Percentiles rank a stretch among this genome's conserved stretches.
phyloP scores from a whole-genome alignment of 768 basidiomycete species.

The Mycena maculata region DNA sequence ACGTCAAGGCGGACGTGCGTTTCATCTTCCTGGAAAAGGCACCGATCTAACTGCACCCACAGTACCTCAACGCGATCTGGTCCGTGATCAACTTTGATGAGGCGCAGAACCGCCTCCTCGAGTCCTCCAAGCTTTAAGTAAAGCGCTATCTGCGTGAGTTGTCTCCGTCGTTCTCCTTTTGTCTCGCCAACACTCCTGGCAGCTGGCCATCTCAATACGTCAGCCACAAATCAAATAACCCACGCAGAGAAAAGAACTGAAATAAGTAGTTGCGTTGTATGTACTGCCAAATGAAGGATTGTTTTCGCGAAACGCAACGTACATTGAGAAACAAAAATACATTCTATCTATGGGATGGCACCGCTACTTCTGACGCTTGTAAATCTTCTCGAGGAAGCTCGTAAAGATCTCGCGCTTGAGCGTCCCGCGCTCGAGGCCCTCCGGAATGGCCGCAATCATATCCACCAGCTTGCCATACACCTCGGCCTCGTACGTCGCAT shows the following conservation, averaged over 20 bases:
- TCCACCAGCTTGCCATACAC: constrained; percentile 73
- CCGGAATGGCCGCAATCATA: constrained; percentile 81
- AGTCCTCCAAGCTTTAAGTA: constrained; percentile 44
- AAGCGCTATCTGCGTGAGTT: too few species aligned
- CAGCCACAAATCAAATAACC: too few species aligned
- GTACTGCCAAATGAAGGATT: too few species aligned
- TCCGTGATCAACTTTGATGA: constrained; percentile 91
- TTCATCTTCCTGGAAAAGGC: constrained; percentile 9
- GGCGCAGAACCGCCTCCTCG: constrained; percentile 68
- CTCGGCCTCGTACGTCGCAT: constrained; percentile 82
- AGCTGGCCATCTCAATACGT: too few species aligned
- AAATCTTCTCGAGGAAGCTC: constrained; percentile 90
- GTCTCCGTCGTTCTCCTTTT: too few species aligned
- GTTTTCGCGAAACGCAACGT: too few species aligned
- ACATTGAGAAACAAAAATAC: too few species aligned
- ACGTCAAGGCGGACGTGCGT: constrained; percentile 91
- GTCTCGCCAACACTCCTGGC: too few species aligned
- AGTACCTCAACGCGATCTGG: constrained; percentile 94
- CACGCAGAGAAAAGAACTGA: too few species aligned
- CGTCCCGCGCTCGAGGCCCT: constrained; percentile 56
- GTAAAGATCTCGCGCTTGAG: constrained; percentile 80
- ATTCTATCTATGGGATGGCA: not conserved
- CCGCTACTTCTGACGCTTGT: constrained; percentile 66
- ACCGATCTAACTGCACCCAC: not conserved
- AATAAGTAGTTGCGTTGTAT: too few species aligned